Conservation (phyloP, 2,329 filamentous ascomycete species). For the Hypocrella siamensis region DNA sequence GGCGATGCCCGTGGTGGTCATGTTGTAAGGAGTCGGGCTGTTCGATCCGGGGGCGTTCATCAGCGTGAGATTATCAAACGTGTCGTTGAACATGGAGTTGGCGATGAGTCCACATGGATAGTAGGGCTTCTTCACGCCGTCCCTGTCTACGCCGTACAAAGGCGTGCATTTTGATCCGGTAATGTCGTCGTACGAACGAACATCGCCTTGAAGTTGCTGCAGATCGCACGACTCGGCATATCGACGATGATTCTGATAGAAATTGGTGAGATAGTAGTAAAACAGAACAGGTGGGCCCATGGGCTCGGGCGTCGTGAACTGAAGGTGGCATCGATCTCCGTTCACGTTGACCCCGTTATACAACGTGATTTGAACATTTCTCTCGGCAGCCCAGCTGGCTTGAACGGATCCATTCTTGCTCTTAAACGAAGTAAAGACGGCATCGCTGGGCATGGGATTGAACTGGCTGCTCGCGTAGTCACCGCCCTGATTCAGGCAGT, state of each 20-base stretch:
- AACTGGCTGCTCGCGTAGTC: conserved; percentile 17
- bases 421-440: conserved; percentile 60
- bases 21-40: conserved; percentile 43
- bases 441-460: conserved; percentile 34
- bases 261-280: conserved; percentile 93
- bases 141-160: conserved; percentile 33
- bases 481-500: conserved; percentile 48
- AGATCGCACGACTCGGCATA: conserved; percentile 84
- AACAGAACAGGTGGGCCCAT: conserved; percentile 73
- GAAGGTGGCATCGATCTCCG: conserved; percentile 50
- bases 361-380: conserved; percentile 23
- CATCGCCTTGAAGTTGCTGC: conserved; percentile 62
- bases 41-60: conserved; percentile 28
- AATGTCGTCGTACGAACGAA: conserved; percentile 44
- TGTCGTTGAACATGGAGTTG: conserved; percentile 95
- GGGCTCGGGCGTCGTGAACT: conserved; percentile 64
- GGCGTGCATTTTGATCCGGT: conserved; percentile 59
- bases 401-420: conserved; percentile 23
- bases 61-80: conserved; percentile 51
- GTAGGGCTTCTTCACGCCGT: conserved; percentile 47
- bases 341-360: conserved; percentile 17
- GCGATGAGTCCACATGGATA: conserved; percentile 94
- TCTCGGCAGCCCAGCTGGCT: conserved; percentile 26
- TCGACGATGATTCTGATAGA: conserved; percentile 96
- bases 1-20: conserved; percentile 69